Percentiles rank a stretch among this genome's conserved stretches.
phyloP scores from a whole-genome alignment of 225 moss, liverwort and hornwort species.

The Ulota crispa region DNA sequence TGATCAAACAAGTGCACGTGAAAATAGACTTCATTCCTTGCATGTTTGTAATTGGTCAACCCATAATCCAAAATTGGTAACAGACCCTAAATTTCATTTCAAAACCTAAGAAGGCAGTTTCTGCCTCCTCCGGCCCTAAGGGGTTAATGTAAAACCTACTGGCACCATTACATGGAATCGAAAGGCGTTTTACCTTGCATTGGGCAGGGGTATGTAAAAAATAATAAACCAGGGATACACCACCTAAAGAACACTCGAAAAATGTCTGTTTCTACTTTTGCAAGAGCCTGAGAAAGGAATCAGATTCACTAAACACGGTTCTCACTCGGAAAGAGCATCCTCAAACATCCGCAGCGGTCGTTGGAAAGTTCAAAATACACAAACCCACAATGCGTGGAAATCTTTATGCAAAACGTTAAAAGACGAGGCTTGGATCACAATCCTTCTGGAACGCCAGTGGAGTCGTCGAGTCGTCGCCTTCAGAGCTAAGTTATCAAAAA shows the following conservation, averaged over 20 bases:
- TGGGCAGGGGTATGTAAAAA: not conserved
- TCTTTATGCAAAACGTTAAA: not conserved
- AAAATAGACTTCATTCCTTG: too few species aligned
- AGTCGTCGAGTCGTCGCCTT: not conserved
- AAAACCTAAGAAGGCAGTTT: too few species aligned
- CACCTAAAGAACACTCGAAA: too few species aligned
- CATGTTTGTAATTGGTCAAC: too few species aligned
- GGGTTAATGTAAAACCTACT: too few species aligned
- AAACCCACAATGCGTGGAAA: not conserved
- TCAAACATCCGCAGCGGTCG: not conserved
- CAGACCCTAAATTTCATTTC: too few species aligned
- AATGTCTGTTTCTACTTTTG: not conserved
- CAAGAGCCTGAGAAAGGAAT: not conserved
- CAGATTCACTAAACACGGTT: not conserved
- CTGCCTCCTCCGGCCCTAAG: too few species aligned
- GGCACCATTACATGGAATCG: not conserved
- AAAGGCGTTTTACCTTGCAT: not conserved
- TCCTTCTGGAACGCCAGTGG: not conserved
- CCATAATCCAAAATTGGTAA: too few species aligned
- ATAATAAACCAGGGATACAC: not conserved
- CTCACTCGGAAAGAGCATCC: not conserved
- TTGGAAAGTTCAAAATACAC: not conserved
- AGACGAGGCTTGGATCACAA: not conserved
- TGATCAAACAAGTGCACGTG: too few species aligned
- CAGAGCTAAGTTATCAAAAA: not conserved